phyloP scores from a whole-genome alignment of 139 green algal species.

The Auxenochlorella pyrenoidosa region DNA sequence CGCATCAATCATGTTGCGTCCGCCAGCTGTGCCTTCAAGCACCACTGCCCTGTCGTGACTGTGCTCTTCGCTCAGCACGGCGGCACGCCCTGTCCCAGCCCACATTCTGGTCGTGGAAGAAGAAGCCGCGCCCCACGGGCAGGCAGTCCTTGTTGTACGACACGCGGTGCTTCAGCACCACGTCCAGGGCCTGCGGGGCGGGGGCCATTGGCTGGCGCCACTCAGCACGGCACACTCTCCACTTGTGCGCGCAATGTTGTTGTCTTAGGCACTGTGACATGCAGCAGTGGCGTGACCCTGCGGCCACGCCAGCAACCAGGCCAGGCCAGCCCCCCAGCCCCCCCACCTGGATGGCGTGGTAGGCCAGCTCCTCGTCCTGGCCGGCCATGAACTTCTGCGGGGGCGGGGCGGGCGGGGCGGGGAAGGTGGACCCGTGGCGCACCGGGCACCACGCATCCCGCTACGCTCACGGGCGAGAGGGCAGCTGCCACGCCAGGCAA shows the following conservation, averaged over 20 bases:
- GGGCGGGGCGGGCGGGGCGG: neutral
- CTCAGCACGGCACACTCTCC: too few relatives aligned
- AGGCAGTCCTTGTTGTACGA: constrained; percentile 29
- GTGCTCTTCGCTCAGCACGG: too few relatives aligned
- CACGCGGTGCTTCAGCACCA: constrained; percentile 59
- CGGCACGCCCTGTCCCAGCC: neutral
- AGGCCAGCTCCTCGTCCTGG: constrained; percentile 41
- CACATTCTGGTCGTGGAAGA: constrained; percentile 43
- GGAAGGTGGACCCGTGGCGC: neutral
- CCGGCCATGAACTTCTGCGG: constrained; percentile 12
- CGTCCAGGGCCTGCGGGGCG: constrained; percentile 47
- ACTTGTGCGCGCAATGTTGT: too few relatives aligned
- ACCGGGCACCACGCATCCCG: neutral
- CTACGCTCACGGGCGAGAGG: too few relatives aligned
- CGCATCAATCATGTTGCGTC: too few relatives aligned
- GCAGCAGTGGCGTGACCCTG: too few relatives aligned
- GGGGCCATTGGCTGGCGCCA: neutral
- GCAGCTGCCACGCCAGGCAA: neutral
- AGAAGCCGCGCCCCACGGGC: constrained; percentile 54
- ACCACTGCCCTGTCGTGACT: too few relatives aligned
- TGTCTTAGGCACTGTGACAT: too few relatives aligned
- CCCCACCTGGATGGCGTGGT: constrained; percentile 51
- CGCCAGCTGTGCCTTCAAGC: too few relatives aligned
- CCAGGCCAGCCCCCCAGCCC: neutral
- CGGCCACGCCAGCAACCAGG: too few relatives aligned